A percentile compares a stretch with the other conserved stretches of the same genome.
Evolutionary conservation across 148 eudicot genomes (phyloP).

Genomic region (Rhododendron griersonianum): DNA sequence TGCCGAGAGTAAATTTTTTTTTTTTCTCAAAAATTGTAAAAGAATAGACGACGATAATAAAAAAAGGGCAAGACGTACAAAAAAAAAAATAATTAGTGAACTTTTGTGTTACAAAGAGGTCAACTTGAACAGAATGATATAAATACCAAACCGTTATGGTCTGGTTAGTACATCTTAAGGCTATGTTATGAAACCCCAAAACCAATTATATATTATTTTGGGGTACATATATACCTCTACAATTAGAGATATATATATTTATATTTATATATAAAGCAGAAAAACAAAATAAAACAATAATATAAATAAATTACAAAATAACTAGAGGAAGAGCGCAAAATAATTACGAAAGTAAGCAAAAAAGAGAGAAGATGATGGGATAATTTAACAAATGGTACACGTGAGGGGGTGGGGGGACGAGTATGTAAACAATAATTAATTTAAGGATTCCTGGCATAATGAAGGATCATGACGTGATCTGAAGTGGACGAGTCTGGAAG

Average conservation of each 20-base stretch:
- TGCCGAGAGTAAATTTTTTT: too few species aligned
- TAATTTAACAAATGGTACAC: slow-evolving; percentile 13
- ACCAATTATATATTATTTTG: slow-evolving; percentile 3
- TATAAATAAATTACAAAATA: background rate
- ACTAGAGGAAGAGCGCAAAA: background rate
- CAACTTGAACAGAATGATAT: too few species aligned
- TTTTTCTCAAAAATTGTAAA: too few species aligned
- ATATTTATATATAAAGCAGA: background rate
- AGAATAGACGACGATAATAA: background rate
- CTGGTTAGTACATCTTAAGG: background rate
- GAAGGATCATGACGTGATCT: slow-evolving; percentile 60
- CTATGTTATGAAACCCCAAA: slow-evolving; percentile 7
- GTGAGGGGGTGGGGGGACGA: background rate
- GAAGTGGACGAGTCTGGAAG: slow-evolving; percentile 22
- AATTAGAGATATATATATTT: slow-evolving; percentile 2
- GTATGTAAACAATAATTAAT: background rate
- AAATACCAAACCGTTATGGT: background rate
- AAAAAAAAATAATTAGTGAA: background rate
- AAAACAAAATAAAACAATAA: background rate
- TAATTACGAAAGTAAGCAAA: background rate
- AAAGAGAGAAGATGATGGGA: background rate
- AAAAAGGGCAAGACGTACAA: background rate
- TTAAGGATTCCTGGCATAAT: slow-evolving; percentile 41
- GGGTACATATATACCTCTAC: slow-evolving; percentile 1
- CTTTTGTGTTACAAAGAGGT: background rate